Evolutionary conservation across 768 basidiomycete genomes (phyloP).

Genomic region (Auriculariales sp.): DNA sequence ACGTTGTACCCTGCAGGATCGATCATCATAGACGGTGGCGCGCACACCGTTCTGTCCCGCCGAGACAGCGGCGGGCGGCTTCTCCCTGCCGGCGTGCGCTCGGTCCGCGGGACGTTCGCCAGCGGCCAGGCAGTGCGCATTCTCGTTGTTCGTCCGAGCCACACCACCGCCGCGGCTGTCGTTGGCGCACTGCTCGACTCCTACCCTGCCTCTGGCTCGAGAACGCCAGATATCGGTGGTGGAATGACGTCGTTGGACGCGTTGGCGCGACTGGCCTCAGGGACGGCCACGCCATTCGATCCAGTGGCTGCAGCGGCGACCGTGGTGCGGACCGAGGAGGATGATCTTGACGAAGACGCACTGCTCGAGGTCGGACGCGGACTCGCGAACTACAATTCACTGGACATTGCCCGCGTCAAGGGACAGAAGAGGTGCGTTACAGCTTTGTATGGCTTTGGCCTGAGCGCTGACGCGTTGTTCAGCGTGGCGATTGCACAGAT

Average conservation of each 20-base stretch:
- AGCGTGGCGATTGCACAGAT: conserved; percentile 71
- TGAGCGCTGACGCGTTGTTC: conserved; percentile 8
- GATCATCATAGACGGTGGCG: conserved; percentile 80
- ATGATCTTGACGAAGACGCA: conserved; percentile 30
- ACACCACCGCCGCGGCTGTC: conserved; percentile 8
- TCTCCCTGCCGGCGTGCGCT: conserved; percentile 82
- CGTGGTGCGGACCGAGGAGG: too few relatives aligned
- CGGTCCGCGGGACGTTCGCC: conserved; percentile 80
- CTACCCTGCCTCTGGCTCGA: not conserved
- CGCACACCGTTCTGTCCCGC: conserved; percentile 70
- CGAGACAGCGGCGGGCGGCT: conserved; percentile 82
- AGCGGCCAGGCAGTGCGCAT: conserved; percentile 89
- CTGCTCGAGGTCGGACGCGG: conserved; percentile 87
- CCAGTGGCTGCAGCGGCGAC: conserved; percentile 14
- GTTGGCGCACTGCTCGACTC: conserved; percentile 1
- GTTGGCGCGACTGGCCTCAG: not conserved
- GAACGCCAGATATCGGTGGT: not conserved
- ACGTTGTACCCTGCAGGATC: conserved; percentile 81
- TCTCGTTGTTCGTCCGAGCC: conserved; percentile 34
- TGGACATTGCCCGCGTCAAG: conserved; percentile 76
- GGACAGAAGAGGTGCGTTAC: conserved; percentile 71
- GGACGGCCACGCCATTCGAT: not conserved
- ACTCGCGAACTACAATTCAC: conserved; percentile 89
- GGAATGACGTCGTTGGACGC: not conserved
- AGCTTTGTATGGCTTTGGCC: not conserved